A percentile compares a stretch with the other conserved stretches of the same genome.
phyloP scores from a whole-genome alignment of 1,139 yeast genomes.

The Yamadazyma oceani region DNA sequence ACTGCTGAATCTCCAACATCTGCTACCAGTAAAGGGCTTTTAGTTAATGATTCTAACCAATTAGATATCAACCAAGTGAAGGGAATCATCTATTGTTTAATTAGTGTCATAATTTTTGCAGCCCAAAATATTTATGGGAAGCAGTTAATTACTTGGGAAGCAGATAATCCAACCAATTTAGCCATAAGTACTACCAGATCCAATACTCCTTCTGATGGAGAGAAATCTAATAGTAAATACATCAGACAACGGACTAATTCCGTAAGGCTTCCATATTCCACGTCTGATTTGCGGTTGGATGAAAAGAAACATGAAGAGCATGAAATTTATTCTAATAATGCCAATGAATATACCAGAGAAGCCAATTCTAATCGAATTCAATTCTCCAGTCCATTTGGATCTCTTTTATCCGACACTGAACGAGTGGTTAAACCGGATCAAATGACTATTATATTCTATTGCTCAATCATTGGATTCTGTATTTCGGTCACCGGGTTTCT shows the following conservation, averaged over 20 bases:
- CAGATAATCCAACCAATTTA: conserved; percentile 27
- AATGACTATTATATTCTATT: conserved; percentile 38
- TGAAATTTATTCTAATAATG: conserved; percentile 1
- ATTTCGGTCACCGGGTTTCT: conserved; percentile 35
- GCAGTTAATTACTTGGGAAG: conserved; percentile 38
- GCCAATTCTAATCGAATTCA: conserved; percentile 19
- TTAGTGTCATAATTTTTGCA: conserved; percentile 38
- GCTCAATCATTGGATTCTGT: conserved; percentile 35
- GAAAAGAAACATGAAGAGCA: conserved; percentile 20
- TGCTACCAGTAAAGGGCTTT: not conserved
- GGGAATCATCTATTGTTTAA: conserved; percentile 31
- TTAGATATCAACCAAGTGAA: conserved; percentile 24
- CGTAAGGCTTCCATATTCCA: conserved; percentile 32
- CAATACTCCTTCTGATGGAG: conserved; percentile 14
- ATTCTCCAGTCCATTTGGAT: conserved; percentile 25
- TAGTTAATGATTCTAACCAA: conserved; percentile 15
- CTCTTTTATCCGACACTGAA: conserved; percentile 18
- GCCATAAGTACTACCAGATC: conserved; percentile 27
- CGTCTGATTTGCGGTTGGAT: conserved; percentile 33
- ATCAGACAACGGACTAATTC: conserved; percentile 29
- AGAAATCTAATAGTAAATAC: conserved; percentile 8
- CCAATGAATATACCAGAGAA: conserved; percentile 16
- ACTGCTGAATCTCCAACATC: conserved; percentile 22
- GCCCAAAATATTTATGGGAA: conserved; percentile 46
- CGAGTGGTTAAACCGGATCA: conserved; percentile 36